Base-by-base conservation (phyloP, 2,329 filamentous ascomycete species). In the Hypomyces perniciosus region DNA sequence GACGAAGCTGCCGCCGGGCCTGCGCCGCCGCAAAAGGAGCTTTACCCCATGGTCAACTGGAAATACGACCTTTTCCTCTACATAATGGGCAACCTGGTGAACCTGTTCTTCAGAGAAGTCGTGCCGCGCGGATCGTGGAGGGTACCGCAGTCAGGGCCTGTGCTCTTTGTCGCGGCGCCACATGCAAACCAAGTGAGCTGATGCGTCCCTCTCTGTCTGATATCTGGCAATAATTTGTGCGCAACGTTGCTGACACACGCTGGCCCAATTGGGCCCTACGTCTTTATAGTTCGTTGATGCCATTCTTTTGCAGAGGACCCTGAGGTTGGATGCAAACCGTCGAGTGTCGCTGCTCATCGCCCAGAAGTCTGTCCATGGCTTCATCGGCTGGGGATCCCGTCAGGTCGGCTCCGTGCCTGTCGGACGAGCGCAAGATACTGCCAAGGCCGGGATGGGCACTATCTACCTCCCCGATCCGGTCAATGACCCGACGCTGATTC, bases 31-130 rank as follows among this genome's bases (percentile, higher is more conserved):
- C 53, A 62, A 54, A 81, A 80, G 65, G 80, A 85, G 65, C 72
- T 82, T 41, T 82, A 83, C 59, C 81, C 82, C 47, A 86, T 88
- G 83, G 83, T 81, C 61, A 78, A 81, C 59, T 86, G 80, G 76
- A 84, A 85, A 57, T 91, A 91, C 67, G 87, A 91, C 71, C 76
- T 84, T 53, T 86, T 90, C 63, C 76, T 91, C 31, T 90, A 87
- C 78, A 77, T 78, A 44, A 86, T 90, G 65, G 87, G 85, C 39
- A 81, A 97, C 57, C 77, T 97, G 47, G 84, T 95, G 58, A 93
- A 99, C 70, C 83, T 96, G 59, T 99, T 99, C 81, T 99, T 99
- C 76, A 86, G 93, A 60, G 93, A 99, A 71, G 90, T 99, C 12
- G 91, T 97, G 66, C 93, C 93, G 9, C 82, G 93, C 57, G 90